phyloP scores from a whole-genome alignment of 164 flowering plant genomes.

The Umbilicus rupestris region DNA sequence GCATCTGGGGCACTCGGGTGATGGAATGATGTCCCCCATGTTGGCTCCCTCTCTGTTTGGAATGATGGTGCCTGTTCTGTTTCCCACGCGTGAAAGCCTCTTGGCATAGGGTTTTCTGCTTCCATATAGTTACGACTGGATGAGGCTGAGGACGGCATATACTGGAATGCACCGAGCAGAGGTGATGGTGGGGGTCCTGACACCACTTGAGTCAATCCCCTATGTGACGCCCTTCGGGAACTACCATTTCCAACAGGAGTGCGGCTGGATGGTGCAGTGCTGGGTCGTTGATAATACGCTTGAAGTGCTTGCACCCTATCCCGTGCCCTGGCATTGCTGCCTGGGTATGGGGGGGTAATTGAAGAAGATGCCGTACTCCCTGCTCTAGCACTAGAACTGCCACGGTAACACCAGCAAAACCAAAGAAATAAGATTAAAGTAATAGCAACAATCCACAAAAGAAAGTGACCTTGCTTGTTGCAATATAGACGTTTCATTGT shows the following conservation, averaged over 20 bases:
- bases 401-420: neutral
- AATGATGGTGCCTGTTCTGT: constrained; percentile 50
- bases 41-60: constrained; percentile 57
- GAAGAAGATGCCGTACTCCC: constrained; percentile 52
- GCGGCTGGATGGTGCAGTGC: constrained; percentile 30
- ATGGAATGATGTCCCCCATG: constrained; percentile 47
- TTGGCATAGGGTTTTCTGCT: constrained; percentile 36
- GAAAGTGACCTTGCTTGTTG: neutral
- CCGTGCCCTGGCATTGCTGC: constrained; percentile 61
- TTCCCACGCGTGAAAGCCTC: constrained; percentile 62
- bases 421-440: neutral
- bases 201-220: constrained; percentile 34
- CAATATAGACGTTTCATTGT: constrained; percentile 5
- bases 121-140: constrained; percentile 54
- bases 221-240: constrained; percentile 38
- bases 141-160: constrained; percentile 39
- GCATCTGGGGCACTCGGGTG: constrained; percentile 44
- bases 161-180: constrained; percentile 41
- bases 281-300: constrained; percentile 58
- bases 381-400: constrained; percentile 46
- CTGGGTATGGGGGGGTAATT: constrained; percentile 59
- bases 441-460: neutral
- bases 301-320: constrained; percentile 62
- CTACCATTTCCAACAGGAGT: constrained; percentile 26
- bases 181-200: constrained; percentile 52